Evolutionary conservation across 2,329 filamentous ascomycete species (phyloP).

Genomic region (Sclerotinia minor): DNA sequence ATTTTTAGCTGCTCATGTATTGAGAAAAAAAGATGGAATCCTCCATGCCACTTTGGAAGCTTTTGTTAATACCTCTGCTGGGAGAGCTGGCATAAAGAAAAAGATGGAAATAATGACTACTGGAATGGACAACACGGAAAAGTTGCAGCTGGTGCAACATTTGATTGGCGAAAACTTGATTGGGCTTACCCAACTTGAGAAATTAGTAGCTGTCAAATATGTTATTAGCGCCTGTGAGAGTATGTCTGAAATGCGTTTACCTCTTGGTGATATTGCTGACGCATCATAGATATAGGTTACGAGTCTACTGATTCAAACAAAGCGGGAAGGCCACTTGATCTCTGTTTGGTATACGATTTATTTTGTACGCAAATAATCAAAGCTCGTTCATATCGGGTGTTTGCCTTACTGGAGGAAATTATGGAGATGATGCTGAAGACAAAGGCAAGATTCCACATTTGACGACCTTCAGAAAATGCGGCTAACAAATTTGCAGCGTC

Average conservation of each 20-base stretch:
- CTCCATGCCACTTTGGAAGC: conserved; percentile 20
- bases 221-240: conserved; percentile 38
- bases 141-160: conserved; percentile 33
- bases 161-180: conserved; percentile 28
- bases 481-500: conserved; percentile 29
- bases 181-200: conserved; percentile 32
- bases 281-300: conserved; percentile 31
- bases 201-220: conserved; percentile 34
- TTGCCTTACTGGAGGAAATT: conserved; percentile 39
- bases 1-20: conserved; percentile 32
- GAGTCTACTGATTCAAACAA: conserved; percentile 25
- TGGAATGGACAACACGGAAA: conserved; percentile 31
- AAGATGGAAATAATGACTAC: conserved; percentile 26
- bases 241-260: conserved; percentile 25
- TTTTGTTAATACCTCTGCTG: conserved; percentile 31
- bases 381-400: conserved; percentile 34
- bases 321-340: conserved; percentile 27
- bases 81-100: conserved; percentile 32
- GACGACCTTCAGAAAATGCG: conserved; percentile 11
- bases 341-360: conserved; percentile 36
- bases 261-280: conserved; percentile 14
- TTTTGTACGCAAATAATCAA: conserved; percentile 34
- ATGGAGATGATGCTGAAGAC: conserved; percentile 40
- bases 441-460: conserved; percentile 34
- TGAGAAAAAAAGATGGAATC: conserved; percentile 8